Percentiles rank a stretch among this genome's conserved stretches.
Evolutionary conservation across 2,329 filamentous ascomycete genomes (phyloP).

Genomic region (Parafenestella ontariensis): DNA sequence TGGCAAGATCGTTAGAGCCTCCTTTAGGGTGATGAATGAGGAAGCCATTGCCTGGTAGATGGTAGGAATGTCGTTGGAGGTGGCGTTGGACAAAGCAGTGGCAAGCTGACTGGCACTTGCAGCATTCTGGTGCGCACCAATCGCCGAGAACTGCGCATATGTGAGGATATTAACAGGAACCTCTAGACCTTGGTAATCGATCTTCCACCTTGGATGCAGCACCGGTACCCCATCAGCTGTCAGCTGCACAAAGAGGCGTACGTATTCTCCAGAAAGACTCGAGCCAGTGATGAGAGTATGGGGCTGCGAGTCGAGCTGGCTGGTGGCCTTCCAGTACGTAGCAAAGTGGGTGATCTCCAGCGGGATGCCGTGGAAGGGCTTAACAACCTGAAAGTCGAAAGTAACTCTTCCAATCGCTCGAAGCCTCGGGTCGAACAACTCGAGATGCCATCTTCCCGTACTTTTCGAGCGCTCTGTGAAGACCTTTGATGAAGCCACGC

Average conservation of each 20-base stretch:
- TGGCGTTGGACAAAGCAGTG: constrained; percentile 32
- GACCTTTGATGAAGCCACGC: constrained; percentile 85
- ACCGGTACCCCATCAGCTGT: constrained; percentile 88
- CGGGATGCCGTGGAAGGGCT: constrained; percentile 89
- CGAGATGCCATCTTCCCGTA: constrained; percentile 81
- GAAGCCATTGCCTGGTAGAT: constrained; percentile 75
- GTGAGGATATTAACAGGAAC: constrained; percentile 82
- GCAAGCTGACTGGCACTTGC: constrained; percentile 30
- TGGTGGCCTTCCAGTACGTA: constrained; percentile 99
- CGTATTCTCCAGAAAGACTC: constrained; percentile 93
- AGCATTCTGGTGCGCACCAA: constrained; percentile 46
- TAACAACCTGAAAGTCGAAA: constrained; percentile 95
- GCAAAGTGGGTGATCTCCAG: constrained; percentile 98
- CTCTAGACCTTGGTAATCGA: constrained; percentile 76
- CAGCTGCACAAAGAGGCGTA: constrained; percentile 88
- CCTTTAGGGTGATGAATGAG: constrained; percentile 79
- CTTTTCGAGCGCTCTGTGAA: constrained; percentile 79
- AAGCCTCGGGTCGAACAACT: constrained; percentile 89
- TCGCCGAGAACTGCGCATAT: constrained; percentile 71
- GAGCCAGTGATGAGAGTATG: constrained; percentile 92
- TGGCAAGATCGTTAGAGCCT: constrained; percentile 78
- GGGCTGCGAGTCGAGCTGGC: constrained; percentile 84
- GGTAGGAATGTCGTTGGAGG: constrained; percentile 55
- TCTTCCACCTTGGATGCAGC: constrained; percentile 84
- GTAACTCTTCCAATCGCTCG: constrained; percentile 91